These are phyloP conservation scores for Chaetomium sp. DNA, from an alignment of 2,329 filamentous ascomycete species.

Conservation along the genomic window DNA sequence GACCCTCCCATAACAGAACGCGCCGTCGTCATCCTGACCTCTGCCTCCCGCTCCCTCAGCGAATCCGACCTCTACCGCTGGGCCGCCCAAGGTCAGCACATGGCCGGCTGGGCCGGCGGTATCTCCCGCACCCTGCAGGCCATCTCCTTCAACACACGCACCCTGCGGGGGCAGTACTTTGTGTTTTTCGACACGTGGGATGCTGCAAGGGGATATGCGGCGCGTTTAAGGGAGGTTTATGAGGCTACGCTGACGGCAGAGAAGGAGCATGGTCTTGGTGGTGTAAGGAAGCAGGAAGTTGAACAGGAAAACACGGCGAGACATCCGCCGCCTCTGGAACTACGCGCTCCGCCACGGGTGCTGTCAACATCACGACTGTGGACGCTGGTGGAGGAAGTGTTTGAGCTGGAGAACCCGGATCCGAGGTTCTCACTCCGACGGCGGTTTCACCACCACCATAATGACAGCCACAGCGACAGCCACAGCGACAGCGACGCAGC, in stretches of 20 bases:
- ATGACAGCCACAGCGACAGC: too few species aligned
- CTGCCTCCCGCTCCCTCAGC: constrained; percentile 52
- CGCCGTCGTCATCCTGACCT: constrained; percentile 47
- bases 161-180: constrained; percentile 59
- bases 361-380: too few species aligned
- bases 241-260: neutral
- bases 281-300: too few species aligned
- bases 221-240: neutral
- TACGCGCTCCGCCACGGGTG: too few species aligned
- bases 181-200: constrained; percentile 57
- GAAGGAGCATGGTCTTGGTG: constrained; percentile 21
- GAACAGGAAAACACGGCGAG: too few species aligned
- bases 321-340: too few species aligned
- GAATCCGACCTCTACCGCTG: constrained; percentile 67
- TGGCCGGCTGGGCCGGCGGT: constrained; percentile 61
- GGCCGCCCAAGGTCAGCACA: constrained; percentile 52
- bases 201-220: constrained; percentile 50
- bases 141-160: constrained; percentile 57
- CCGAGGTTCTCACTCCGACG: too few species aligned
- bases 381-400: too few species aligned
- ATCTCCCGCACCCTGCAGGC: constrained; percentile 60
- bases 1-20: too few species aligned
- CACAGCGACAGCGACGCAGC: too few species aligned
- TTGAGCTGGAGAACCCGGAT: too few species aligned
- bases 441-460: too few species aligned